phyloP scores from a whole-genome alignment of 2,329 filamentous ascomycete genomes.

The Diplodia mutila region DNA sequence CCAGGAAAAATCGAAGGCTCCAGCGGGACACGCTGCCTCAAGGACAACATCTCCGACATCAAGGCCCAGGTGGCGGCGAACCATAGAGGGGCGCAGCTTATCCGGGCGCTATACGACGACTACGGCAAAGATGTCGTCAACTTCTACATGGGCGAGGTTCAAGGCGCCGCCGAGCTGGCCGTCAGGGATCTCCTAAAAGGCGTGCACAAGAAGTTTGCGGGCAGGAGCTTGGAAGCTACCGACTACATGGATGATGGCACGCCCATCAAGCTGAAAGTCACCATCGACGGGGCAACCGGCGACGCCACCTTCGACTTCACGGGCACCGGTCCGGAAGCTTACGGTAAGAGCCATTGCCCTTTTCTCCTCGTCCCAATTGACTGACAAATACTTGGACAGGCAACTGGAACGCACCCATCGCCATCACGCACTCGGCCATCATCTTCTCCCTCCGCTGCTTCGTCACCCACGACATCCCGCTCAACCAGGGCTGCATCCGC shows the following conservation, averaged over 20 bases:
- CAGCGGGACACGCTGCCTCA: constrained; percentile 38
- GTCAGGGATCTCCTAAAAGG: constrained; percentile 26
- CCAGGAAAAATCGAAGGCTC: constrained; percentile 45
- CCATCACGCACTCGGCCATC: constrained; percentile 43
- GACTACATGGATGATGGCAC: constrained; percentile 51
- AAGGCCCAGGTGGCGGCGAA: constrained; percentile 28
- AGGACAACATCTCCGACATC: constrained; percentile 29
- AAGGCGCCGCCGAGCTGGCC: constrained; percentile 27
- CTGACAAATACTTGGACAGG: constrained; percentile 21
- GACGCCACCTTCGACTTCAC: constrained; percentile 47
- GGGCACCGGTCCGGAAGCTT: constrained; percentile 43
- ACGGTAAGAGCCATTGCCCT: too few species aligned
- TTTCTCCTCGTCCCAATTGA: too few species aligned
- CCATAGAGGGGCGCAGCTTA: constrained; percentile 25
- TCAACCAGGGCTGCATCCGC: constrained; percentile 41
- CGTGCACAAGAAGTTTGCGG: not conserved
- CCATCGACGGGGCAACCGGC: constrained; percentile 38
- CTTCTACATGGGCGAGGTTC: constrained; percentile 29
- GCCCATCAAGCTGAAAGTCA: constrained; percentile 39
- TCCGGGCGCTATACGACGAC: constrained; percentile 25
- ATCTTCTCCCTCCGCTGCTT: constrained; percentile 37
- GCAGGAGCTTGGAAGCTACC: constrained; percentile 21
- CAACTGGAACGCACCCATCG: constrained; percentile 44
- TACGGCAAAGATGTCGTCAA: constrained; percentile 22
- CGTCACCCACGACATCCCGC: constrained; percentile 38